phyloP scores from a whole-genome alignment of 1,284 basidiomycete species.

The Chondrostereum purpureum region DNA sequence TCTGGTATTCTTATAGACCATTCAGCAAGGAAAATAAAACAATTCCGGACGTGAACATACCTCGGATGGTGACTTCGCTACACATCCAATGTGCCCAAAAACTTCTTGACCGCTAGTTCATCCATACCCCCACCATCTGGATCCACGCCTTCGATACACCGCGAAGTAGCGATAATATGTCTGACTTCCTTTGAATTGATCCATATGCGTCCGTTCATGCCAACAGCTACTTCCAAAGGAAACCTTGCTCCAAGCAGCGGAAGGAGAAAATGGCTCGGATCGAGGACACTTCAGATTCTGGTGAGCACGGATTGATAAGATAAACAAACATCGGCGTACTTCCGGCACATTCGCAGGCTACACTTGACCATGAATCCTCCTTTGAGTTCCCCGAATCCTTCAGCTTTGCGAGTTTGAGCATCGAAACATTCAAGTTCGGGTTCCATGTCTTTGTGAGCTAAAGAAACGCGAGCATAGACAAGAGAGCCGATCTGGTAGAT shows the following conservation, averaged over 20 bases:
- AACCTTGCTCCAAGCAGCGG: constrained; percentile 67
- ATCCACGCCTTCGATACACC: constrained; percentile 71
- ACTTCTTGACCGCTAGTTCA: constrained; percentile 41
- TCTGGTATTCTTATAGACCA: background rate
- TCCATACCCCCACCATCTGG: constrained; percentile 57
- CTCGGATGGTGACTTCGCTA: no score
- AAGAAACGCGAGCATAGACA: constrained; percentile 76
- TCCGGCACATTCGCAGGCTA: constrained; percentile 71
- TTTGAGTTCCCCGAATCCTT: constrained; percentile 79
- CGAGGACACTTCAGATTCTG: constrained; percentile 48
- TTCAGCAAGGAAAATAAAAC: background rate
- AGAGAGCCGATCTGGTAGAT: constrained; percentile 63
- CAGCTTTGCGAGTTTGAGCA: constrained; percentile 75
- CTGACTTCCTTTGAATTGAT: constrained; percentile 61
- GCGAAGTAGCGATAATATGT: constrained; percentile 58
- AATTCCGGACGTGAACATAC: no score
- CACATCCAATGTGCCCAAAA: constrained; percentile 51
- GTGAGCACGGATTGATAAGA: constrained; percentile 6
- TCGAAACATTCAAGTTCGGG: constrained; percentile 86
- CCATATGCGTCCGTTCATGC: constrained; percentile 82
- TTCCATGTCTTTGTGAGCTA: constrained; percentile 87
- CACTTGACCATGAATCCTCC: constrained; percentile 73
- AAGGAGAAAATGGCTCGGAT: constrained; percentile 69
- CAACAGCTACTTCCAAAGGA: constrained; percentile 72
- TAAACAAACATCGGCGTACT: constrained; percentile 41